phyloP scores from a whole-genome alignment of 2,329 filamentous ascomycete species.

The Botrytis cinerea region DNA sequence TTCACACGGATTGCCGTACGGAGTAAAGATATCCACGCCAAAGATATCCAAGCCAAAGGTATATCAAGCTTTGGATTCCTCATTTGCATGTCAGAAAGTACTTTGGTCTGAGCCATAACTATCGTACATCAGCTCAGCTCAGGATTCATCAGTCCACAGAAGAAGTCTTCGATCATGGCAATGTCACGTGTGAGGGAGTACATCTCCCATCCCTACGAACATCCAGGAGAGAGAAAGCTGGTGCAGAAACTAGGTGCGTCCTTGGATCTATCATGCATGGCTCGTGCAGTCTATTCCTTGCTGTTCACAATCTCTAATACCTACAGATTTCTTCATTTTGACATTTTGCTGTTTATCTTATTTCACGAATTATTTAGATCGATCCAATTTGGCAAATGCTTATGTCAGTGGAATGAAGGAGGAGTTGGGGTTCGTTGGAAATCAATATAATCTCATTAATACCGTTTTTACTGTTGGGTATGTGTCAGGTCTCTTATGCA shows the following conservation, averaged over 20 bases:
- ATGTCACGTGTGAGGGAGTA: conserved; percentile 20
- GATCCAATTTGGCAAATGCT: conserved; percentile 44
- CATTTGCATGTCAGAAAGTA: background rate
- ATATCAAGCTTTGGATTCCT: background rate
- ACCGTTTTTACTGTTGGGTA: conserved; percentile 46
- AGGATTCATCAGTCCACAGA: background rate
- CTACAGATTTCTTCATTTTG: conserved; percentile 26
- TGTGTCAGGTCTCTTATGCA: conserved; percentile 3
- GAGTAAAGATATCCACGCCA: conserved; percentile 1
- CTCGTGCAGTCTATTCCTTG: no score
- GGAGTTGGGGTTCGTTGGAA: conserved; percentile 49
- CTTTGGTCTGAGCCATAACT: background rate
- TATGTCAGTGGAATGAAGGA: conserved; percentile 51
- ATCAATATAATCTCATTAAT: conserved; percentile 53
- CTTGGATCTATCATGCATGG: background rate
- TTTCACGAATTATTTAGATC: conserved; percentile 40
- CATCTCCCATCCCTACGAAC: conserved; percentile 16
- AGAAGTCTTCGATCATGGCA: background rate
- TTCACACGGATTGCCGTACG: background rate
- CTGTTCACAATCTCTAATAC: background rate
- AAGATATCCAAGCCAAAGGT: conserved; percentile 2
- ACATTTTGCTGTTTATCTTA: conserved; percentile 31
- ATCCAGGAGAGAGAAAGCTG: conserved; percentile 26
- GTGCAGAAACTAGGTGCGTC: conserved; percentile 25
- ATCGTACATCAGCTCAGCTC: background rate